Conservation (phyloP, 257 asterid genomes). For the Penstemon eatonii region DNA sequence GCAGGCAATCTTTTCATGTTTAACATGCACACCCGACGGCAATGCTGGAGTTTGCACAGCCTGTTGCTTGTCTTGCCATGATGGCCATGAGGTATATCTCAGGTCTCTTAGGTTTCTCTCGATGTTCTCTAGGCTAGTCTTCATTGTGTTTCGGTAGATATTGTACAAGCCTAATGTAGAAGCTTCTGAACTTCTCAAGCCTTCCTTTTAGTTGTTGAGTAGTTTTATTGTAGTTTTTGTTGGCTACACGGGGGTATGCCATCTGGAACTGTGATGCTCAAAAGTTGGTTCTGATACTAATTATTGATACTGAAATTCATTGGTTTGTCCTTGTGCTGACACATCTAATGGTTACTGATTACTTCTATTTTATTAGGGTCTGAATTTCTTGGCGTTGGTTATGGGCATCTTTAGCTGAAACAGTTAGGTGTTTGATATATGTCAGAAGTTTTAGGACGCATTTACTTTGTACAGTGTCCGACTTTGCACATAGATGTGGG, state of each 20-base stretch:
- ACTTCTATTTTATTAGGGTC: background rate
- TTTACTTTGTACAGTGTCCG: background rate
- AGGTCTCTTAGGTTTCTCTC: background rate
- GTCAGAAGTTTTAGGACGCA: background rate
- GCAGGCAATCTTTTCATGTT: conserved; percentile 88
- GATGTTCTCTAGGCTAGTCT: background rate
- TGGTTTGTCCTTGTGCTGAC: background rate
- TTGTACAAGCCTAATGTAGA: background rate
- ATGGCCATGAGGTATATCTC: conserved; percentile 79
- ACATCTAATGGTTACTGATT: background rate
- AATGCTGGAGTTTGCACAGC: conserved; percentile 95
- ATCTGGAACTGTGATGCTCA: background rate
- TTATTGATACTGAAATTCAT: background rate
- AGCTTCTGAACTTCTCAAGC: background rate
- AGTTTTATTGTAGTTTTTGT: conserved; percentile 11
- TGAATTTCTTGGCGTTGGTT: background rate
- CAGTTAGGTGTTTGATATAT: conserved; percentile 1
- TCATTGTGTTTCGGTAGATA: background rate
- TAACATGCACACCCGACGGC: conserved; percentile 92
- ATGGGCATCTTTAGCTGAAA: background rate
- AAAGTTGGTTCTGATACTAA: background rate
- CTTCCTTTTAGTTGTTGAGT: background rate
- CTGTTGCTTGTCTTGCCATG: conserved; percentile 86
- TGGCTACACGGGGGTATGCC: background rate
- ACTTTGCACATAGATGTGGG: background rate